Evolutionary conservation across 257 asterid species (phyloP).

Genomic region (Petrea volubilis): DNA sequence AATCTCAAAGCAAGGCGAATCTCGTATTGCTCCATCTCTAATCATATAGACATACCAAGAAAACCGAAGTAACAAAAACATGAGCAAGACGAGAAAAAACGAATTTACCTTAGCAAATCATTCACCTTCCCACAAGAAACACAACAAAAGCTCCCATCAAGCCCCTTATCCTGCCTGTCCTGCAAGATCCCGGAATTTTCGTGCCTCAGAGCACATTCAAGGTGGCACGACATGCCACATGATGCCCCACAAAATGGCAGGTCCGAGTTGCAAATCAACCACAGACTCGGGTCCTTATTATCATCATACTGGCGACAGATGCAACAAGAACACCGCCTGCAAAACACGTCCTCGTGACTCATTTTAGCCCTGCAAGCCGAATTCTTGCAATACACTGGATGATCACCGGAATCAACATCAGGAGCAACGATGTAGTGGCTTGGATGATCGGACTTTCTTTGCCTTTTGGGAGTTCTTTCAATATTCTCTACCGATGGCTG

Average conservation of each 20-base stretch:
- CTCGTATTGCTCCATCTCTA: not conserved
- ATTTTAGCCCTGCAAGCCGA: constrained; percentile 76
- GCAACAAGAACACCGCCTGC: constrained; percentile 86
- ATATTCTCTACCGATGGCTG: constrained; percentile 36
- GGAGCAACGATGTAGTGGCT: constrained; percentile 18
- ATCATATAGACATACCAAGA: not conserved
- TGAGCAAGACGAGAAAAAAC: not conserved
- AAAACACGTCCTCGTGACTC: constrained; percentile 49
- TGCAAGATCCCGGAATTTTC: constrained; percentile 57
- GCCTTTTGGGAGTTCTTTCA: constrained; percentile 56
- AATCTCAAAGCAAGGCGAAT: not conserved
- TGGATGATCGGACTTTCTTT: constrained; percentile 46
- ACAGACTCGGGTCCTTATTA: constrained; percentile 83
- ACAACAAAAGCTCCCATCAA: constrained; percentile 74
- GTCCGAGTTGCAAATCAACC: constrained; percentile 71
- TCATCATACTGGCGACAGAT: constrained; percentile 75
- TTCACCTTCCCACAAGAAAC: constrained; percentile 75
- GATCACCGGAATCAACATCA: constrained; percentile 27
- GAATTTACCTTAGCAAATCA: constrained; percentile 68
- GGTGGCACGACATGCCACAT: constrained; percentile 87
- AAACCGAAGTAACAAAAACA: not conserved
- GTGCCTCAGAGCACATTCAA: constrained; percentile 70
- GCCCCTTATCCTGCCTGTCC: constrained; percentile 50
- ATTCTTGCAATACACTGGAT: constrained; percentile 49
- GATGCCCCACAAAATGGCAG: constrained; percentile 53